Evolutionary conservation across 345 rosid species (phyloP).

Genomic region (Eucalyptus regnans): DNA sequence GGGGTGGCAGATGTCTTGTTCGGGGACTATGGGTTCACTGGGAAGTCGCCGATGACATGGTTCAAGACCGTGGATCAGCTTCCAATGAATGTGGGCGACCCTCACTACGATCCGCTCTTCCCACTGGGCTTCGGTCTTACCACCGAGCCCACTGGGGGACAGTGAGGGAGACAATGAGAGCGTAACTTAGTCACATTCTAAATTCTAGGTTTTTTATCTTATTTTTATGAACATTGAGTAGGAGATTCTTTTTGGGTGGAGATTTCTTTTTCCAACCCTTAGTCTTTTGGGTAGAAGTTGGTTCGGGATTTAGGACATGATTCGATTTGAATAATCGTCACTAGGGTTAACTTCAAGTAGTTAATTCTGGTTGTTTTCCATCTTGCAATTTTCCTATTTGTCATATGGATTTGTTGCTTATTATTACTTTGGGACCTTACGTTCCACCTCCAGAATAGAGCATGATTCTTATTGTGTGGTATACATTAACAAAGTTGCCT

Average conservation of each 20-base stretch:
- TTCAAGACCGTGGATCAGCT: conserved; percentile 73
- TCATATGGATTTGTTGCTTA: not conserved
- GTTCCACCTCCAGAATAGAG: not conserved
- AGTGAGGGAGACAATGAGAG: not conserved
- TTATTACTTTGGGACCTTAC: not conserved
- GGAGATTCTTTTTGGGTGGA: not conserved
- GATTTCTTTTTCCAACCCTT: not conserved
- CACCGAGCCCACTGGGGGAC: conserved; percentile 7
- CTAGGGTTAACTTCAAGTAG: not conserved
- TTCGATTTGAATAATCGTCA: not conserved
- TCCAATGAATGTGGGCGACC: conserved; percentile 75
- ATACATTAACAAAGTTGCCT: not conserved
- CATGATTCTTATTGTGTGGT: not conserved
- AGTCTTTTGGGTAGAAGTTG: not conserved
- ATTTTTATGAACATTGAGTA: not conserved
- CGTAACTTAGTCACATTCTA: accelerated
- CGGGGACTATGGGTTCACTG: conserved; percentile 68
- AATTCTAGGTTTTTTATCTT: not conserved
- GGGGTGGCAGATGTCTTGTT: conserved; percentile 73
- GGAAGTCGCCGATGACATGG: conserved; percentile 53
- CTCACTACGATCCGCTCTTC: conserved; percentile 61
- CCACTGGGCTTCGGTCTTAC: conserved; percentile 70
- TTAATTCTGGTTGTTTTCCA: not conserved
- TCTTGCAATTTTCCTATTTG: not conserved
- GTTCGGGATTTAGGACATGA: not conserved